Conservation (phyloP, 345 rosid genomes). For the Citrus inodora region DNA sequence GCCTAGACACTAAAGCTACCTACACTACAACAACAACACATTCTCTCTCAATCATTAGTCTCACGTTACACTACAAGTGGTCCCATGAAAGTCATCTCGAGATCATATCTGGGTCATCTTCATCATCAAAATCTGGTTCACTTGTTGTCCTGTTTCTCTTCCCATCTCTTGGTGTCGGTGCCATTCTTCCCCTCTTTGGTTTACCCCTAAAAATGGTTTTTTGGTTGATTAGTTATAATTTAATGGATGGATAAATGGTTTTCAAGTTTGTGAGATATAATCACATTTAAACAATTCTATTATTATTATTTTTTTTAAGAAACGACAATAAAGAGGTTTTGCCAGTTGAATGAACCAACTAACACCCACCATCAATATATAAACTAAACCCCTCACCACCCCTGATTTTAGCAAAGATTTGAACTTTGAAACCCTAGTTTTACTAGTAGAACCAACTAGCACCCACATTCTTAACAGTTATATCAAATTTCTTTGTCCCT, state of each 20-base stretch:
- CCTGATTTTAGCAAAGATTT: not conserved
- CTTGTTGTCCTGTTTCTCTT: conserved; percentile 31
- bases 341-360: not conserved
- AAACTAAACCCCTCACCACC: not conserved
- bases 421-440: not conserved
- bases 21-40: not conserved
- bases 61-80: not conserved
- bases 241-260: not conserved
- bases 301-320: no score
- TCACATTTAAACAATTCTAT: no score
- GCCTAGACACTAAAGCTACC: conserved; percentile 3
- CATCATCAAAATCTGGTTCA: conserved; percentile 38
- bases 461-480: not conserved
- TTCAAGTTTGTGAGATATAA: not conserved
- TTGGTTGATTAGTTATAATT: not conserved
- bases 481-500: no score
- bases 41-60: not conserved
- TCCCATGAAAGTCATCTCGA: conserved; percentile 9
- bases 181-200: conserved; percentile 40
- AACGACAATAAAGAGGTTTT: not conserved
- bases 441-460: not conserved
- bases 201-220: conserved; percentile 30
- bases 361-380: not conserved
- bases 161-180: conserved; percentile 22
- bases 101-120: conserved; percentile 41